Evolutionary conservation across 176 grass and related monocot genomes (phyloP).

Genomic region (Musa troglodytarum): DNA sequence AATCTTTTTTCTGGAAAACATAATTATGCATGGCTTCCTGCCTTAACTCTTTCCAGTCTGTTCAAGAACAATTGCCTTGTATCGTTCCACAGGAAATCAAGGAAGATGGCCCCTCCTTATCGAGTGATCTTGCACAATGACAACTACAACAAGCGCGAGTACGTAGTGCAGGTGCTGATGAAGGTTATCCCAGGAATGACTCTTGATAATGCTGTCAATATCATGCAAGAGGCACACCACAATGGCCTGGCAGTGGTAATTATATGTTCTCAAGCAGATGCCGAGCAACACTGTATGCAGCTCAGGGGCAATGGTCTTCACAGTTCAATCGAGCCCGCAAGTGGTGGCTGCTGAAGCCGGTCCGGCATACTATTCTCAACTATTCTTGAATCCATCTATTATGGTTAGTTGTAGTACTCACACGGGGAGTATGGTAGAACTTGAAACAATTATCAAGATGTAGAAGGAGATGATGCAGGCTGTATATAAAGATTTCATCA

Average conservation of each 20-base stretch:
- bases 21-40: too few species aligned
- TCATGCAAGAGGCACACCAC: conserved; percentile 93
- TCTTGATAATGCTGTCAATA: conserved; percentile 79
- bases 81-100: conserved; percentile 47
- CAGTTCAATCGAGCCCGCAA: conserved; percentile 81
- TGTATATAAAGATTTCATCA: too few species aligned
- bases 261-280: conserved; percentile 65
- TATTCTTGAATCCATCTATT: too few species aligned
- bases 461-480: too few species aligned
- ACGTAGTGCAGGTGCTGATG: conserved; percentile 94
- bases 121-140: conserved; percentile 77
- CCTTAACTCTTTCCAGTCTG: too few species aligned
- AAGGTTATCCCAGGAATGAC: conserved; percentile 97
- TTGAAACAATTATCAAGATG: too few species aligned
- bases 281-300: conserved; percentile 70
- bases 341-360: conserved; percentile 48
- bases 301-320: conserved; percentile 74
- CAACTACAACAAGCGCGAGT: conserved; percentile 82
- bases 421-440: too few species aligned
- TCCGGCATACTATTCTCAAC: too few species aligned
- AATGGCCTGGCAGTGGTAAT: conserved; percentile 90
- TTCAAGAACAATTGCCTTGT: too few species aligned
- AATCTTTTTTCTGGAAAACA: too few species aligned
- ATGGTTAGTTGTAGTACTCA: too few species aligned
- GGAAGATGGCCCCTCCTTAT: conserved; percentile 70